These are phyloP conservation scores for Ceratocystis destructans DNA, from an alignment of 2,329 filamentous ascomycete species.

Conservation along the genomic window DNA sequence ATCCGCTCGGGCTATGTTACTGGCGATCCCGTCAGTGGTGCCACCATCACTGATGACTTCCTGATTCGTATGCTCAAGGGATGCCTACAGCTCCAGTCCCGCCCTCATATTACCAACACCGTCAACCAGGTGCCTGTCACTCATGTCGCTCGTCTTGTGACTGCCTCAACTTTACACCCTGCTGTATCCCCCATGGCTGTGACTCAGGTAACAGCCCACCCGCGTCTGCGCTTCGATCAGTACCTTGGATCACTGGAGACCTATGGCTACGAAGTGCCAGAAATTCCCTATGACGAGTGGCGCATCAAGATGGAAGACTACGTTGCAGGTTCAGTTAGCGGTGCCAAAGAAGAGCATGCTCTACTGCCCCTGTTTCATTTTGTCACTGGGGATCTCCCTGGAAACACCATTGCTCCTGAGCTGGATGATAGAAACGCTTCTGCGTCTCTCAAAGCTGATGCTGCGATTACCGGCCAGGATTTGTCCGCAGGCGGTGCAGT, in stretches of 20 bases:
- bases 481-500: constrained; percentile 38
- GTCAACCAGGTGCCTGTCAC: constrained; percentile 81
- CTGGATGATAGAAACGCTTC: constrained; percentile 50
- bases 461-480: constrained; percentile 35
- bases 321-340: constrained; percentile 23
- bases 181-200: constrained; percentile 35
- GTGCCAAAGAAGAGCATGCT: constrained; percentile 25
- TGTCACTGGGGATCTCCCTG: constrained; percentile 52
- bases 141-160: constrained; percentile 68
- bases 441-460: constrained; percentile 42
- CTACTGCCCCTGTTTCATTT: constrained; percentile 57
- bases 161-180: constrained; percentile 56
- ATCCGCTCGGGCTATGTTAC: constrained; percentile 76
- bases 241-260: constrained; percentile 56
- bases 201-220: constrained; percentile 66
- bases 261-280: constrained; percentile 59
- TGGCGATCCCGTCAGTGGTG: constrained; percentile 56
- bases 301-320: constrained; percentile 33
- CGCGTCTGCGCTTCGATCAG: constrained; percentile 62
- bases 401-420: constrained; percentile 53
- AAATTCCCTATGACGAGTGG: constrained; percentile 57
- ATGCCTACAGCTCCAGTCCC: constrained; percentile 60
- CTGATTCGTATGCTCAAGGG: constrained; percentile 76
- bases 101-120: constrained; percentile 70
- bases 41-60: constrained; percentile 78